Conservation (phyloP, 2,329 filamentous ascomycete species). For the Epichloe aotearoae region DNA sequence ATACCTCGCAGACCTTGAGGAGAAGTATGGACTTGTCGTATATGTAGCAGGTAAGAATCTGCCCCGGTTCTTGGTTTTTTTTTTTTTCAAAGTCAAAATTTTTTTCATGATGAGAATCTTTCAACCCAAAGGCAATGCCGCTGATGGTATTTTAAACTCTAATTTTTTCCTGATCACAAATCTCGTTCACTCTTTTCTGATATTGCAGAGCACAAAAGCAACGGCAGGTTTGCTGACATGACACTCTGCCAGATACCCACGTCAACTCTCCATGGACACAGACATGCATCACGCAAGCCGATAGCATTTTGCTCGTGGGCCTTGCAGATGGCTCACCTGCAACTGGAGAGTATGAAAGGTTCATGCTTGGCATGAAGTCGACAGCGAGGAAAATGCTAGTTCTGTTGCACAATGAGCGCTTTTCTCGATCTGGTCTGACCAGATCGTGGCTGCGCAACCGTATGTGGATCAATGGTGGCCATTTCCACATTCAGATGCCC, state of each 20-base stretch:
- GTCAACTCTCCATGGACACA: slow-evolving; percentile 98
- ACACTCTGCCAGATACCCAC: slow-evolving; percentile 55
- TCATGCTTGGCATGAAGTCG: slow-evolving; percentile 92
- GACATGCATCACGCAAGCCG: slow-evolving; percentile 91
- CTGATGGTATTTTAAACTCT: slow-evolving; percentile 47
- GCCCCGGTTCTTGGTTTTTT: background rate
- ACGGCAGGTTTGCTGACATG: slow-evolving; percentile 15
- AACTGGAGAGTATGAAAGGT: slow-evolving; percentile 93
- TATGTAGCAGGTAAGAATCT: slow-evolving; percentile 64
- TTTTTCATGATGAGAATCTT: slow-evolving; percentile 37
- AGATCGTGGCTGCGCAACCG: slow-evolving; percentile 83
- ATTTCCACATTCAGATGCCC: slow-evolving; percentile 95
- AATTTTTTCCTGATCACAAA: slow-evolving; percentile 50
- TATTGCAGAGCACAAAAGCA: slow-evolving; percentile 1
- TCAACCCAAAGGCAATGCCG: slow-evolving; percentile 36
- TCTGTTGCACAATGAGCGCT: slow-evolving; percentile 76
- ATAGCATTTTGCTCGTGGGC: slow-evolving; percentile 88
- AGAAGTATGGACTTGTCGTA: slow-evolving; percentile 89
- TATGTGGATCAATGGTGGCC: slow-evolving; percentile 95
- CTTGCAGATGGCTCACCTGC: slow-evolving; percentile 78
- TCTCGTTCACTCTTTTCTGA: slow-evolving; percentile 3
- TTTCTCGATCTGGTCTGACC: slow-evolving; percentile 72
- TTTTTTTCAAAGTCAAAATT: background rate
- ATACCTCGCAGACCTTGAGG: slow-evolving; percentile 90
- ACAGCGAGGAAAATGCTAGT: slow-evolving; percentile 90